Evolutionary conservation across 2,329 filamentous ascomycete genomes (phyloP), one percentile per base, ranked within the genome.

Genomic region (Ophiocordyceps australis): DNA sequence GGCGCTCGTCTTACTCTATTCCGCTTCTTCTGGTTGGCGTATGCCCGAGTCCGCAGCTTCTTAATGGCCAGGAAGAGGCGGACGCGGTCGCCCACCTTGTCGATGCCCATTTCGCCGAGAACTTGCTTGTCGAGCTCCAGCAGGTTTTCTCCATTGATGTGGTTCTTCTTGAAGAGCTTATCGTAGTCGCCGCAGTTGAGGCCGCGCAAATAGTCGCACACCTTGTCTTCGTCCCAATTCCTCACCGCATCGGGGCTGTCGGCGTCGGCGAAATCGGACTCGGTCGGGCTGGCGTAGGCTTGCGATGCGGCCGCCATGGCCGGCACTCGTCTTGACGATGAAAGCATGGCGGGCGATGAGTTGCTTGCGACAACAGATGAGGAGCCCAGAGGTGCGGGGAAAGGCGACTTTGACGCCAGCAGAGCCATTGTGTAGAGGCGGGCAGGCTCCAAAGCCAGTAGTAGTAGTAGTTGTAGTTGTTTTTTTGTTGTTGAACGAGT

Each of bases 111-210:
- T 50, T 98, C 89, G 51, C 93, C 91, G 35, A 98, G 63, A 21
- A 92, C 82, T 29, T 83, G 76, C 59, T 93, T 91, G 52, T 98
- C 89, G 63, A 94, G 86, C 54, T 98, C 89, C 38, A 98, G 65
- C 23, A 98, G 61, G 45, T 92, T 94, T 55, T 94, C 83, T 41
- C 89, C 89, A 46, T 89, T 98, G 58, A 98, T 94, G 50, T 95
- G 81, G 49, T 98, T 93, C 45, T 74, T 74, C 53, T 79, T 55
- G 52, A 94, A 94, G 15, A 93, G 53, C 42, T 79, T 74, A 46
- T 93, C 83, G 52, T 98, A 95, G 46, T 95, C 83, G 38, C 76
- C 74, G 45, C 85, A 95, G 45, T 91, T 86, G 46, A 98, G 85
- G 39, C 72, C 83, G 41, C 74, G 67, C 34, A 98, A 62, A 65